Conservation (phyloP, 257 asterid species). For the Orobanche coerulescens region DNA sequence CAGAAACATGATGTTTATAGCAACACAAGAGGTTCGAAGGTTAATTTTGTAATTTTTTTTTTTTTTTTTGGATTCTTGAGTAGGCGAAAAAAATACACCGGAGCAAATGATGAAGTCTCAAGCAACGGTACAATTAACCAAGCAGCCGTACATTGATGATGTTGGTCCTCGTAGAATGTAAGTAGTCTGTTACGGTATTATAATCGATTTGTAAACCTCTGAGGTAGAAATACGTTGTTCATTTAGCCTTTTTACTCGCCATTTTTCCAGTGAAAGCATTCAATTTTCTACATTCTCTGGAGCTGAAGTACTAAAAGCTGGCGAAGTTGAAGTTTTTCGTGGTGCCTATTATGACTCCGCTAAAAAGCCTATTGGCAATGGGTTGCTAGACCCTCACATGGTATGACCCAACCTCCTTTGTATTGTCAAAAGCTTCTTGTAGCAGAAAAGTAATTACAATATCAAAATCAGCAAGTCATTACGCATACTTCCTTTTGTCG, state of each 20-base stretch:
- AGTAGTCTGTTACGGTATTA: constrained; percentile 7
- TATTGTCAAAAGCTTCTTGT: neutral
- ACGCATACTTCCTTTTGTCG: neutral
- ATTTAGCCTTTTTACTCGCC: constrained; percentile 10
- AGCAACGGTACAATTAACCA: constrained; percentile 44
- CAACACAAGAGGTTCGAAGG: too few relatives aligned
- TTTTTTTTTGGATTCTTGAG: too few relatives aligned
- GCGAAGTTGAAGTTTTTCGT: constrained; percentile 59
- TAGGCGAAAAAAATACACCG: too few relatives aligned
- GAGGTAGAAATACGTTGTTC: constrained; percentile 1
- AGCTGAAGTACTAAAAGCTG: constrained; percentile 52
- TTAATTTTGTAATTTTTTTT: too few relatives aligned
- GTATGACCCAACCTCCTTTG: constrained; percentile 26
- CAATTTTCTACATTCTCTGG: constrained; percentile 58
- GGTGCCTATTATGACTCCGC: constrained; percentile 49
- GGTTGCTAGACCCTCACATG: constrained; percentile 82
- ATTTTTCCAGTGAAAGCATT: constrained; percentile 62
- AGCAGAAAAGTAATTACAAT: neutral
- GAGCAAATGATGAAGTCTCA: constrained; percentile 38
- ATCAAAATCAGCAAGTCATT: neutral
- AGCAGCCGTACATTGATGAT: constrained; percentile 69
- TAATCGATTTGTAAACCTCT: neutral
- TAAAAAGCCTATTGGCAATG: constrained; percentile 41
- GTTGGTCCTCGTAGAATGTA: constrained; percentile 86
- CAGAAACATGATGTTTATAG: too few relatives aligned